Evolutionary conservation across 140 eudicot species (phyloP).

Genomic region (Flaveria floridana): DNA sequence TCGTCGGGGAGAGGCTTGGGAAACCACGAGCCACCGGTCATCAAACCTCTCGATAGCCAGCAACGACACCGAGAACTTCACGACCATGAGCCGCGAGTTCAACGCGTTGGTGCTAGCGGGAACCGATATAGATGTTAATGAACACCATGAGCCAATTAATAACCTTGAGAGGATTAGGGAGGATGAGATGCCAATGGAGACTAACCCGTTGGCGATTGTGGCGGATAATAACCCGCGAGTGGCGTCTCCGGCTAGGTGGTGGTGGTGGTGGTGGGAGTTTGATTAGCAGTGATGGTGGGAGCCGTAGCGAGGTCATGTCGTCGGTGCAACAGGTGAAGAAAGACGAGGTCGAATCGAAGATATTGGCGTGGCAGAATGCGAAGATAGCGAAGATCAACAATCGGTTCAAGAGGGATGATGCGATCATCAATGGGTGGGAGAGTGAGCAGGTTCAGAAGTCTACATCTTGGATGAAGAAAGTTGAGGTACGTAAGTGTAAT

Average conservation of each 20-base stretch:
- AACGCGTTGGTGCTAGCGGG: constrained; percentile 83
- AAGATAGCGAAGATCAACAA: constrained; percentile 82
- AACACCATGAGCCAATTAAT: constrained; percentile 32
- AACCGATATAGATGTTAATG: constrained; percentile 45
- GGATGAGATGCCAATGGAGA: constrained; percentile 48
- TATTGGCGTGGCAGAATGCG: constrained; percentile 84
- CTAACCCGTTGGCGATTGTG: constrained; percentile 81
- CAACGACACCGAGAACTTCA: constrained; percentile 58
- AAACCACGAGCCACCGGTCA: constrained; percentile 53
- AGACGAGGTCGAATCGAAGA: constrained; percentile 90
- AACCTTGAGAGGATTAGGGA: constrained; percentile 68
- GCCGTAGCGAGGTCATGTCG: constrained; percentile 15
- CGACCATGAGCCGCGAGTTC: constrained; percentile 78
- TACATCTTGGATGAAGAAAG: constrained; percentile 77
- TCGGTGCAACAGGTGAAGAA: constrained; percentile 67
- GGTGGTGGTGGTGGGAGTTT: constrained; percentile 34
- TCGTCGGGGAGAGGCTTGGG: constrained; percentile 46
- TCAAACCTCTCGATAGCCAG: constrained; percentile 48
- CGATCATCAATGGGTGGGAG: constrained; percentile 79
- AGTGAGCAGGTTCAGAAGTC: constrained; percentile 75
- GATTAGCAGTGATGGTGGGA: constrained; percentile 14
- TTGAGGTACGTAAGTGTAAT: constrained; percentile 60
- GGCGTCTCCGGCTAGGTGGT: constrained; percentile 47
- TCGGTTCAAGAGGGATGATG: constrained; percentile 79
- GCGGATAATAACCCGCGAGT: constrained; percentile 55